Base-by-base conservation (phyloP, 495 filamentous ascomycete species). In the Haplographium delicatum region DNA sequence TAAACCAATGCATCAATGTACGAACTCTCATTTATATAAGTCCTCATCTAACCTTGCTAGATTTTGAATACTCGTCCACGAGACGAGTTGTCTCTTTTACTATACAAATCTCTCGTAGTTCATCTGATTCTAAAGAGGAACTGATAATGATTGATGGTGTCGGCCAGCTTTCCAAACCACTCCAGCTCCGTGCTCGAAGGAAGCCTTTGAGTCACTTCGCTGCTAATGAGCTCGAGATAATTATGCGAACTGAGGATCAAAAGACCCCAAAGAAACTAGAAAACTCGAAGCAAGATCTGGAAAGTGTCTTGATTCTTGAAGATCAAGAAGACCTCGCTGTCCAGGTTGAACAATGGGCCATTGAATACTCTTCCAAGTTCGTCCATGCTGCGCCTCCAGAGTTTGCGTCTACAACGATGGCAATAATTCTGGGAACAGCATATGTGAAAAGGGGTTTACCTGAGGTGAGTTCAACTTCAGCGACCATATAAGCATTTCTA, bases 1-100 rank as follows among this genome's bases (percentile, higher is more conserved):
- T 13, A 45, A 46, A 26, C 31, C 45, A 6, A 56, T 51, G 53
- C 53, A 56, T 50, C 34, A 56, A 35, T 56, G 53, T 56, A 51
- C 15, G 53, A 20, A 8, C 19, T 10, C 30, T n/a, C 16, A 25
- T 23, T 19, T 13, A 20, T 24, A 13, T 18, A n/a, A 7, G 22
- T 15, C 15, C 22, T 31, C 19, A 10, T 20, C 33, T 56, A 25
- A 56, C 41, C 24, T 18, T 13, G 4, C n/a, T 22, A 56, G 53
- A 56, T 34, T 56, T 56, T 15, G 42, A 50, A 37, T 30, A 50
- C 27, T 56, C 53, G 1, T 56, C 53, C 2, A 51, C 40, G 9
- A 37, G 35, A 39, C 47, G 53, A 30, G 11, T 50, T 7, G 40
- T 56, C 7, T 39, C 46, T 23, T 56, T 56, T 35, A 18, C 34